These are phyloP conservation scores for Colletotrichum zoysiae DNA, from an alignment of 2,329 filamentous ascomycete species.

Conservation along the genomic window DNA sequence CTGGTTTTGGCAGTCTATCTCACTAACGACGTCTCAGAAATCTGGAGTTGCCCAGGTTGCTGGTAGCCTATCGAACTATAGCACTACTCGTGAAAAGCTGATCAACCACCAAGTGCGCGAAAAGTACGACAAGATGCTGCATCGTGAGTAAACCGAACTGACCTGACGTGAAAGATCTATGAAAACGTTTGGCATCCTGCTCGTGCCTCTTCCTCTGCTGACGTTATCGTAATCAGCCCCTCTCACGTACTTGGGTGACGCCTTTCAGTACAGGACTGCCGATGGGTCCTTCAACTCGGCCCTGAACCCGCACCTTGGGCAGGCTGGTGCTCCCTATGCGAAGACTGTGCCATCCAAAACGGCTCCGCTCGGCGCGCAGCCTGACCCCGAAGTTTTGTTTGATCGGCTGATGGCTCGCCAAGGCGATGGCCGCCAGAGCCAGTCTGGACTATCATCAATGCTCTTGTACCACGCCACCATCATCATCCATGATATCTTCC, in stretches of 20 bases:
- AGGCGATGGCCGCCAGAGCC: slow-evolving; percentile 64
- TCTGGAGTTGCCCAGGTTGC: background rate
- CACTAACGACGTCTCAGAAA: background rate
- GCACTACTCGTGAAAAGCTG: background rate
- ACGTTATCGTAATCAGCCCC: slow-evolving; percentile 8
- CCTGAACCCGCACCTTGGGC: slow-evolving; percentile 47
- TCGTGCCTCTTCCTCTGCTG: background rate
- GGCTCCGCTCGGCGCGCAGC: slow-evolving; percentile 45
- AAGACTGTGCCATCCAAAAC: slow-evolving; percentile 48
- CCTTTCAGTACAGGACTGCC: slow-evolving; percentile 46
- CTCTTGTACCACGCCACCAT: slow-evolving; percentile 82
- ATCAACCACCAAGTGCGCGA: background rate
- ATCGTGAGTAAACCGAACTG: background rate
- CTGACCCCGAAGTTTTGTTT: slow-evolving; percentile 49
- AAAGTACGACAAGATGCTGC: slow-evolving; percentile 1
- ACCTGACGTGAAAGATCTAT: background rate
- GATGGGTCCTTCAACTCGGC: slow-evolving; percentile 49
- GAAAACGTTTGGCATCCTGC: background rate
- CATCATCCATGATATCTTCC: slow-evolving; percentile 55
- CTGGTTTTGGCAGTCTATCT: background rate
- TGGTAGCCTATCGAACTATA: background rate
- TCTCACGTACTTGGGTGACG: slow-evolving; percentile 45
- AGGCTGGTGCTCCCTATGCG: slow-evolving; percentile 49
- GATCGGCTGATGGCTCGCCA: slow-evolving; percentile 67
- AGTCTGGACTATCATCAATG: slow-evolving; percentile 78